Base-by-base conservation (phyloP, 768 basidiomycete genomes). In the Leccinum broughii region DNA sequence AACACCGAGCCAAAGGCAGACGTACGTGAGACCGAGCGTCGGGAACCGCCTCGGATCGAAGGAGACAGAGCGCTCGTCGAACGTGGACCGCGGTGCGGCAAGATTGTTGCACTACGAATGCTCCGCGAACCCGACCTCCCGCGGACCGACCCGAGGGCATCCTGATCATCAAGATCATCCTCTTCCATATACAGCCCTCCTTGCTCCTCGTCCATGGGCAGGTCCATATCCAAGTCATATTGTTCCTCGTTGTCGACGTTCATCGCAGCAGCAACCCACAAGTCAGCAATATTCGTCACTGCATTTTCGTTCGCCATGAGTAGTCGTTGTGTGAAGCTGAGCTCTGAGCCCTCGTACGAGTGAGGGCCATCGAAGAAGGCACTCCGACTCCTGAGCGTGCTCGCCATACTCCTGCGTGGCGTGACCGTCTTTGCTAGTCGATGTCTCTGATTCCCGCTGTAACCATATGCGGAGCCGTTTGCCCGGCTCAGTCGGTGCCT, bases 211-310 rank as follows among this genome's bases (percentile, higher is more conserved):
- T 68, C 73, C 9, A 56, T 50, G 7, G 51, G 58, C 46, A 66
- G 52, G 10, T 58, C 62, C 57, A 73, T 66, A 10, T 80, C 81
- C 17, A 76, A 74, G 61, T 80, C 78, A 61, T 90, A 90, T 3
- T 87, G 87, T 58, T 94, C 88, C 64, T 95, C 93, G 66, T 91
- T 90, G 69, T 96, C 95, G 32, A 89, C 93, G 61, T 96, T 97
- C 77, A 96, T 93, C 6, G 96, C 97, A 20, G 95, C 91, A 5
- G 94, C 93, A 55, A 98, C 93, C 97, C 97, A 99, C 22, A 99
- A 78, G 75, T 98, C 96, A 24, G 94, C 92, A 68, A 99, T 92
- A 65, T 89, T 93, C 58, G 93, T 95, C 5, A 95, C 94, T 13
- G 93, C 90, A 66, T 93, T 91, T 75, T 97, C 95, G 74, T 97